These are phyloP conservation scores for Brassica incana DNA, from an alignment of 345 rosid genomes.

Conservation along the genomic window DNA sequence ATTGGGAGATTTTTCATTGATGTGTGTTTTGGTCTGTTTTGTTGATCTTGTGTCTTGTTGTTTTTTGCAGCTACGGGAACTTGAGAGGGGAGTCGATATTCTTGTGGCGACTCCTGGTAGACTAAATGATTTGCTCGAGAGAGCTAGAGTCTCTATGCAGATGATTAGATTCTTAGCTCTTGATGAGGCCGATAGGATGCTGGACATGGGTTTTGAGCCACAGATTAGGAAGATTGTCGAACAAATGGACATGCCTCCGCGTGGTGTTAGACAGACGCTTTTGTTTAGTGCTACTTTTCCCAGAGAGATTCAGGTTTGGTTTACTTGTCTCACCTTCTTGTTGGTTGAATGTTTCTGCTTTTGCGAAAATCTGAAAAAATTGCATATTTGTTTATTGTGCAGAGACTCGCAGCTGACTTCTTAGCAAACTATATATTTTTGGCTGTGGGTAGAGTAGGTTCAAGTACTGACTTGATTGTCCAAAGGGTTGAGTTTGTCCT, in stretches of 20 bases:
- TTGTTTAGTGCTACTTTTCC: conserved; percentile 98
- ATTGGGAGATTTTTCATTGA: neutral
- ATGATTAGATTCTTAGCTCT: conserved; percentile 89
- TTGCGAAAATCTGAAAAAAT: conserved; percentile 3
- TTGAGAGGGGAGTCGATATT: conserved; percentile 97
- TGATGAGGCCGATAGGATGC: conserved; percentile 98
- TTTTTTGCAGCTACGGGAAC: conserved; percentile 74
- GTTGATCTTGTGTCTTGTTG: conserved; percentile 19
- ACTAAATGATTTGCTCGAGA: conserved; percentile 88
- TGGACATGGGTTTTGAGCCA: conserved; percentile 99
- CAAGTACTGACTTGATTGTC: conserved; percentile 95
- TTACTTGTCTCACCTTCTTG: neutral
- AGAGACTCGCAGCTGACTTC: conserved; percentile 98
- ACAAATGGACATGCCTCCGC: conserved; percentile 94
- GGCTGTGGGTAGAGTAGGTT: conserved; percentile 99
- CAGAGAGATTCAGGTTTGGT: conserved; percentile 84
- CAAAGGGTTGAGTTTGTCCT: conserved; percentile 96
- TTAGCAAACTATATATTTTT: conserved; percentile 71
- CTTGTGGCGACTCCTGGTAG: conserved; percentile 99
- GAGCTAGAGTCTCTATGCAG: conserved; percentile 93
- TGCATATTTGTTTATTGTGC: conserved; percentile 41
- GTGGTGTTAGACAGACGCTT: conserved; percentile 87
- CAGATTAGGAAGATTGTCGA: conserved; percentile 96
- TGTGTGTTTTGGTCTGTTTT: neutral
- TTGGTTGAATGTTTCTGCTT: neutral